Evolutionary conservation across 1,139 yeast genomes (phyloP).

Genomic region (Hemisphaericaspora xylofermentans): DNA sequence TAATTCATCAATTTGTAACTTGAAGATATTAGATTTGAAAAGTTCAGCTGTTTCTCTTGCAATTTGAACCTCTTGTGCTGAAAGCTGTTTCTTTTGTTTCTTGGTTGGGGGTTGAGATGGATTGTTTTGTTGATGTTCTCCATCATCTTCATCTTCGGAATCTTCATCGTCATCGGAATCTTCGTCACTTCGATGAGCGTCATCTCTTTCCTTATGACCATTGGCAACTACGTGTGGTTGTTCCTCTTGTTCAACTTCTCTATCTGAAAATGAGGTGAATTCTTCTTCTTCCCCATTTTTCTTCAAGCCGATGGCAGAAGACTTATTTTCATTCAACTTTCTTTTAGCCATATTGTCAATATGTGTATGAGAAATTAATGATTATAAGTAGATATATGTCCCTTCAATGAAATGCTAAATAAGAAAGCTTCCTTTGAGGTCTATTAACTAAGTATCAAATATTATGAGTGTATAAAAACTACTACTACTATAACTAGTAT

Average conservation of each 20-base stretch:
- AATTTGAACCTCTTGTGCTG: slow-evolving; percentile 84
- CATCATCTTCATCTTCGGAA: slow-evolving; percentile 16
- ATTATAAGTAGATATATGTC: neutral
- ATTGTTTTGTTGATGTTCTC: slow-evolving; percentile 15
- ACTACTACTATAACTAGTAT: neutral
- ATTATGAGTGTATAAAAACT: neutral
- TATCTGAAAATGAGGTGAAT: slow-evolving; percentile 10
- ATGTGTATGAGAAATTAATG: neutral
- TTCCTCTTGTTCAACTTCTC: slow-evolving; percentile 7
- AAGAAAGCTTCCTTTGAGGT: neutral
- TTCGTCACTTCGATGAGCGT: slow-evolving; percentile 11
- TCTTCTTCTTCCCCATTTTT: slow-evolving; percentile 14
- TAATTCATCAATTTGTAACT: slow-evolving; percentile 88
- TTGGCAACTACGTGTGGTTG: slow-evolving; percentile 1
- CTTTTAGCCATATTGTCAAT: slow-evolving; percentile 29
- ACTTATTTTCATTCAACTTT: slow-evolving; percentile 20
- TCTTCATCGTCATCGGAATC: slow-evolving; percentile 14
- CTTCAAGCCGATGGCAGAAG: slow-evolving; percentile 8
- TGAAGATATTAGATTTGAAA: slow-evolving; percentile 91
- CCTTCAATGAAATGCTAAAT: slow-evolving; percentile 1
- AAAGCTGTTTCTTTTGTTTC: slow-evolving; percentile 42
- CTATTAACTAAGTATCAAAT: neutral
- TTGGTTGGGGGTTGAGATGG: slow-evolving; percentile 27
- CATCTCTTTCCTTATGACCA: slow-evolving; percentile 14
- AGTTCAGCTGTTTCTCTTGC: slow-evolving; percentile 93